phyloP scores from a whole-genome alignment of 2,329 filamentous ascomycete genomes.

The Botrytis hyacinthi region DNA sequence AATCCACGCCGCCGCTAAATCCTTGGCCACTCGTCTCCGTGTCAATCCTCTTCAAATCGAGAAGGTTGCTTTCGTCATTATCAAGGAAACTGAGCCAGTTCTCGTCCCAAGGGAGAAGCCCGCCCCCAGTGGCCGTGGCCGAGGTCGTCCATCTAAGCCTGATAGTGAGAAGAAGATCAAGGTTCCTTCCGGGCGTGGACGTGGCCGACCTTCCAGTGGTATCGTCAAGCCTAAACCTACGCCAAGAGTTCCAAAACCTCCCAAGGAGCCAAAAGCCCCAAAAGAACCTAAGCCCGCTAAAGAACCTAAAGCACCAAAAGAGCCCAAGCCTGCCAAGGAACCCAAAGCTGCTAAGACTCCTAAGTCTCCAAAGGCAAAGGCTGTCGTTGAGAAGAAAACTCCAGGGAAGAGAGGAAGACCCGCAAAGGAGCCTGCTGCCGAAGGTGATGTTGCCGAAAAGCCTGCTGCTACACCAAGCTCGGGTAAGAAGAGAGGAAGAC shows the following conservation, averaged over 20 bases:
- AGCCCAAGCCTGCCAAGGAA: neutral
- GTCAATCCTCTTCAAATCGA: constrained; percentile 63
- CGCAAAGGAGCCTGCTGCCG: neutral
- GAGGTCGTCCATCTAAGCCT: constrained; percentile 29
- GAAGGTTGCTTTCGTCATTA: constrained; percentile 68
- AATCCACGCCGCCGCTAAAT: constrained; percentile 48
- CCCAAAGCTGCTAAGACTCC: neutral
- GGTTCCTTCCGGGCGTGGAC: constrained; percentile 28
- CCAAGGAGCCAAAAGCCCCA: constrained; percentile 1
- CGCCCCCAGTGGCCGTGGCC: constrained; percentile 26
- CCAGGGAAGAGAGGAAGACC: constrained; percentile 18
- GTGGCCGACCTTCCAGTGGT: constrained; percentile 25
- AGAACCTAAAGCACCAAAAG: neutral
- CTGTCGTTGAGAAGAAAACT: neutral
- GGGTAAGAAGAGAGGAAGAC: constrained; percentile 16
- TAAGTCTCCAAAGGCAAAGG: neutral
- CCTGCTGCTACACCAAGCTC: constrained; percentile 8
- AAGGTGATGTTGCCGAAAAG: neutral
- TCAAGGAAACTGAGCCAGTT: constrained; percentile 43
- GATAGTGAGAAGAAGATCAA: constrained; percentile 32
- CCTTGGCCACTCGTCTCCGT: constrained; percentile 49
- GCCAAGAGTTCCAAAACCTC: constrained; percentile 5
- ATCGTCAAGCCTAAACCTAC: constrained; percentile 18
- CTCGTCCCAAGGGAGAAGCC: constrained; percentile 27
- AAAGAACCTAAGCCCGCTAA: constrained; percentile 2